Evolutionary conservation across 331 rosid species (phyloP).

Genomic region (Quercus tomentella): DNA sequence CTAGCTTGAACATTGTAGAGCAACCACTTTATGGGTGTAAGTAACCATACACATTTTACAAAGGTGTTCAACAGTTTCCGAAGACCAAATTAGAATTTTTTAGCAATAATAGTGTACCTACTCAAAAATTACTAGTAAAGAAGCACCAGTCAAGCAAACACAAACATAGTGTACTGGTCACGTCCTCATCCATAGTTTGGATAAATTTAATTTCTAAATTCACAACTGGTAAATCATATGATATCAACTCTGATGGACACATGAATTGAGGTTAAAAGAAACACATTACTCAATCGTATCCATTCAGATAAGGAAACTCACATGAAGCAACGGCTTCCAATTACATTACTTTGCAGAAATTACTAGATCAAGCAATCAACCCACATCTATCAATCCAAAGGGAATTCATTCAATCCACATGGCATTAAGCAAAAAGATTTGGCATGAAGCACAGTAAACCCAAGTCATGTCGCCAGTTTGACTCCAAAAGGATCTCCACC

Average conservation of each 20-base stretch:
- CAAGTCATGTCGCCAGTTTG: not conserved
- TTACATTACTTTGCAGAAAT: not conserved
- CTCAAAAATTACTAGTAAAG: not conserved
- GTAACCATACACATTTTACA: too few relatives aligned
- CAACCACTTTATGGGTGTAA: too few relatives aligned
- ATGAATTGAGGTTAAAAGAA: not conserved
- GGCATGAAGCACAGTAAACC: not conserved
- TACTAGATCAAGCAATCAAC: constrained; percentile 8
- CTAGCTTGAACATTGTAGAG: too few relatives aligned
- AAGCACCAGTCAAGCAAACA: not conserved
- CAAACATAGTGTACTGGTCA: not conserved
- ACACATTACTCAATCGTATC: not conserved
- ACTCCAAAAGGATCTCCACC: constrained; percentile 3
- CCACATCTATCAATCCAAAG: constrained; percentile 15
- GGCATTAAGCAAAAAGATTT: constrained; percentile 9
- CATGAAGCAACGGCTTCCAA: not conserved
- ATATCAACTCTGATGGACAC: not conserved
- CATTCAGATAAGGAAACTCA: not conserved
- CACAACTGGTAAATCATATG: not conserved
- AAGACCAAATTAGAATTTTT: not conserved
- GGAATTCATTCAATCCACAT: not conserved
- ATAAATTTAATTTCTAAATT: not conserved
- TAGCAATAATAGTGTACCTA: not conserved
- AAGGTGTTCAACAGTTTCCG: not conserved
- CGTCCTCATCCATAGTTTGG: too few relatives aligned